Percentiles rank a stretch among this genome's conserved stretches.
These are phyloP conservation scores for Volvariella surrecta DNA, from an alignment of 1,284 basidiomycete genomes.

Conservation along the genomic window DNA sequence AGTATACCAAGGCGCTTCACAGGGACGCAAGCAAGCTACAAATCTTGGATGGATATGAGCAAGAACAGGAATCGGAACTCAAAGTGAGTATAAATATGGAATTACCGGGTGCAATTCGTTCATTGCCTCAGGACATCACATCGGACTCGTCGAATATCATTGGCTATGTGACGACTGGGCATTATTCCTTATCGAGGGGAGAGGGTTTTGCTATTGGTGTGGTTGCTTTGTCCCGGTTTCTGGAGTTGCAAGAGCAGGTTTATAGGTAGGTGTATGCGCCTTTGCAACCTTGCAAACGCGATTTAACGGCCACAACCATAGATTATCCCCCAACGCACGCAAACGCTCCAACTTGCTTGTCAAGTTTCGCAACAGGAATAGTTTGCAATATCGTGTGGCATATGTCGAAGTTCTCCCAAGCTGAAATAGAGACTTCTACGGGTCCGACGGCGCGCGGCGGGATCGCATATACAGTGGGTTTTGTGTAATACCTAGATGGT, in stretches of 20 bases:
- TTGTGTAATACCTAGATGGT: too few relatives aligned
- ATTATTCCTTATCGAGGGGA: conserved; percentile 70
- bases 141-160: conserved; percentile 39
- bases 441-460: too few relatives aligned
- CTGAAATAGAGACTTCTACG: too few relatives aligned
- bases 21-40: conserved; percentile 8
- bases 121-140: too few relatives aligned
- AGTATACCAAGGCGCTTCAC: conserved; percentile 32
- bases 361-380: conserved; percentile 39
- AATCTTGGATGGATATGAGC: conserved; percentile 9
- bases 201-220: conserved; percentile 68
- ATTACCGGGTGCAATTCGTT: not conserved
- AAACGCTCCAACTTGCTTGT: conserved; percentile 23
- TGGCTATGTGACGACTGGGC: conserved; percentile 77
- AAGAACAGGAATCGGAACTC: too few relatives aligned
- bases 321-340: conserved; percentile 5
- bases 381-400: conserved; percentile 35
- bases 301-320: conserved; percentile 1
- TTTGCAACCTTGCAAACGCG: conserved; percentile 2
- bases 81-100: too few relatives aligned
- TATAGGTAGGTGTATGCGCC: conserved; percentile 28
- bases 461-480: too few relatives aligned
- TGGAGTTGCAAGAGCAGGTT: conserved; percentile 44
- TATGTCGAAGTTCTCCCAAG: conserved; percentile 25
- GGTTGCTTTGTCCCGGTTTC: conserved; percentile 46